Evolutionary conservation across 2,329 filamentous ascomycete genomes (phyloP).

Genomic region (Sporothrix phasma): DNA sequence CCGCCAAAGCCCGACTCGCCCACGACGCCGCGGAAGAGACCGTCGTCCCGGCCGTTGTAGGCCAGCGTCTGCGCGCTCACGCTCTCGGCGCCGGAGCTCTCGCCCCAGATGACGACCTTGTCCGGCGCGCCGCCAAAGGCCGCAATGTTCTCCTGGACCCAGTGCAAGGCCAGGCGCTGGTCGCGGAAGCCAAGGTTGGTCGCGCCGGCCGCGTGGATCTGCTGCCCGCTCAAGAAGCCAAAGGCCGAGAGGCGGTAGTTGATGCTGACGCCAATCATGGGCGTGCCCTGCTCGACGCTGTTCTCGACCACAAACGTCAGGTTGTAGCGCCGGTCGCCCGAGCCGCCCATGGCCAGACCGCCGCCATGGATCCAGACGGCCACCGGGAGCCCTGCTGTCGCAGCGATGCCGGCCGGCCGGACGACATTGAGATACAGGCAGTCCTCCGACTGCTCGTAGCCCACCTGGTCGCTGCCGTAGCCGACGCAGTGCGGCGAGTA

Average conservation of each 20-base stretch:
- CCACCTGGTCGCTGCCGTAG: conserved; percentile 31
- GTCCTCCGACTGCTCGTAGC: conserved; percentile 35
- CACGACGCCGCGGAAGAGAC: conserved; percentile 44
- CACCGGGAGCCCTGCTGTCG: conserved; percentile 34
- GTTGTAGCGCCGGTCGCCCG: conserved; percentile 44
- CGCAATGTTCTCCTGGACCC: conserved; percentile 42
- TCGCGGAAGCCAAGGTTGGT: conserved; percentile 43
- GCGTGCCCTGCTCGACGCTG: conserved; percentile 33
- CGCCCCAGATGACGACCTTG: conserved; percentile 43
- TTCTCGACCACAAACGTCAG: conserved; percentile 46
- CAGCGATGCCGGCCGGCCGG: conserved; percentile 38
- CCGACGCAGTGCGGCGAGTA: conserved; percentile 40
- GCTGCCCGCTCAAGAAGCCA: conserved; percentile 40
- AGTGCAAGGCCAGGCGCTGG: conserved; percentile 38
- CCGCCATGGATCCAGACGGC: conserved; percentile 48
- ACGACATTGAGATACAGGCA: conserved; percentile 55
- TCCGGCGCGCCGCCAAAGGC: conserved; percentile 38
- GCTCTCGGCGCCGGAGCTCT: conserved; percentile 42
- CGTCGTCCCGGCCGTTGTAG: conserved; percentile 38
- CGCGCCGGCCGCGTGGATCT: conserved; percentile 33
- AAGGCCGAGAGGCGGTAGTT: conserved; percentile 41
- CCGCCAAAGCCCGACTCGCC: conserved; percentile 22
- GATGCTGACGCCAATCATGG: conserved; percentile 36
- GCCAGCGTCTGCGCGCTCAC: conserved; percentile 42
- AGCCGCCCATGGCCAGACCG: conserved; percentile 28